Evolutionary conservation across 345 rosid genomes (phyloP), one percentile per base, ranked within the genome.

Genomic region (Eucalyptus marginata): DNA sequence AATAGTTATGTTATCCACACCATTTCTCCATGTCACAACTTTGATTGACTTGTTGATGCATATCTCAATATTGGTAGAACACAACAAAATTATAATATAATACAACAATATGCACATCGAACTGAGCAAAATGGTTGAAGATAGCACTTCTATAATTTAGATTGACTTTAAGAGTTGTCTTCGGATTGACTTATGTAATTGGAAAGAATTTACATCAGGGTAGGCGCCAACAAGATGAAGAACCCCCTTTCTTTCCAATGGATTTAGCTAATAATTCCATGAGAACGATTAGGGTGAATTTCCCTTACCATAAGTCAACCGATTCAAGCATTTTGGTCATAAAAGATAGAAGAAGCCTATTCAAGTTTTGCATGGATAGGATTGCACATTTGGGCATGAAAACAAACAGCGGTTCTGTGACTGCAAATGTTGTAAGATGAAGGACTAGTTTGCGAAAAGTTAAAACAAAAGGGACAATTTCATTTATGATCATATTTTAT

Each of bases 1-100:
- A 6, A 51, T 56, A 54, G 0, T 0, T 54, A 56, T 56, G 1
- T 8, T 20, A 20, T 56, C 0, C 2, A 1, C 0, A 54, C 0
- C 2, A 54, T 54, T 54, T 5, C 1, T 7, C 0, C 7, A 59
- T 0, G 0, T 59, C 27, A 59, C 4, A 27, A 0, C 15, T 59
- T 59, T 7, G 17, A 6, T 18, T 16, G 22, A 51, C 22, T 51
- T 3, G 2, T 27, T 27, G 14, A 27, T 59, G n/a, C 66, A 27
- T 3, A 59, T 59, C 16, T 2, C 4, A 27, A 27, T 13, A 27
- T 27, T 59, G 16, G 15, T 27, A 27, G 27, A 59, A 27, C 7
- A 27, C 7, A 6, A 59, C 16, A 11, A 6, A 27, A 12, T 59
- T 59, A 59, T 27, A 11, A 59, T 59, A 0, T 27, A 59, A 59